Conservation (phyloP, 805 yeast species). For the Saccharomycopsis guyanensis region DNA sequence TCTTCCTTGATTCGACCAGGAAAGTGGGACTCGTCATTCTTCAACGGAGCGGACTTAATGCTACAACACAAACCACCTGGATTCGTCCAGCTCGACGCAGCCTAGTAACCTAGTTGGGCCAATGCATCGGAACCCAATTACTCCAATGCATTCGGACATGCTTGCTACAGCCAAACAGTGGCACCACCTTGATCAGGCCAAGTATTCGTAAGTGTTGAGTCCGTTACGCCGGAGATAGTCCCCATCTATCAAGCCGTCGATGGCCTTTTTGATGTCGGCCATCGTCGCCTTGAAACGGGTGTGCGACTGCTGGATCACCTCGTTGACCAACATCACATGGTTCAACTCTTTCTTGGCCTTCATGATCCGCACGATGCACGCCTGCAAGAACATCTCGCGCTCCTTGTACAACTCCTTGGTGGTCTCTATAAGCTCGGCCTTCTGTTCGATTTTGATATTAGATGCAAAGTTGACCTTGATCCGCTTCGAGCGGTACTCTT, state of each 20-base stretch:
- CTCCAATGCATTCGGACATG: too few species aligned
- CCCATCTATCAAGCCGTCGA: conserved; percentile 76
- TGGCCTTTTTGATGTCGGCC: conserved; percentile 78
- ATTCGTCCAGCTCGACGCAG: too few species aligned
- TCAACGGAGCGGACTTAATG: too few species aligned
- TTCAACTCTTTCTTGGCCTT: conserved; percentile 77
- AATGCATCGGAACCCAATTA: too few species aligned
- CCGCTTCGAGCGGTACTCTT: conserved; percentile 79
- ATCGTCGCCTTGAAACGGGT: conserved; percentile 77
- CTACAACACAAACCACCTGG: too few species aligned
- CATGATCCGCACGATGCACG: conserved; percentile 95
- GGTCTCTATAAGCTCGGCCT: conserved; percentile 60
- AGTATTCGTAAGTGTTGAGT: conserved; percentile 68
- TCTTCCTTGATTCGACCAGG: too few species aligned
- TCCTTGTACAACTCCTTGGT: conserved; percentile 68
- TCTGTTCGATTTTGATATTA: conserved; percentile 50
- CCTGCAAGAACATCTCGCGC: conserved; percentile 77
- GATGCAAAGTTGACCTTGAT: conserved; percentile 73
- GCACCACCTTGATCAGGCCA: conserved; percentile 42
- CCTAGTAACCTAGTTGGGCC: too few species aligned
- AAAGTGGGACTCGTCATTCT: too few species aligned
- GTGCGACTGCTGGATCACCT: conserved; percentile 79
- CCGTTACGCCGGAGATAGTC: conserved; percentile 75
- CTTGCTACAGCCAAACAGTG: background rate
- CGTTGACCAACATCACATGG: conserved; percentile 77